Conservation (phyloP, 1,284 basidiomycete species). For the Apiotrichum veenhuisii region DNA sequence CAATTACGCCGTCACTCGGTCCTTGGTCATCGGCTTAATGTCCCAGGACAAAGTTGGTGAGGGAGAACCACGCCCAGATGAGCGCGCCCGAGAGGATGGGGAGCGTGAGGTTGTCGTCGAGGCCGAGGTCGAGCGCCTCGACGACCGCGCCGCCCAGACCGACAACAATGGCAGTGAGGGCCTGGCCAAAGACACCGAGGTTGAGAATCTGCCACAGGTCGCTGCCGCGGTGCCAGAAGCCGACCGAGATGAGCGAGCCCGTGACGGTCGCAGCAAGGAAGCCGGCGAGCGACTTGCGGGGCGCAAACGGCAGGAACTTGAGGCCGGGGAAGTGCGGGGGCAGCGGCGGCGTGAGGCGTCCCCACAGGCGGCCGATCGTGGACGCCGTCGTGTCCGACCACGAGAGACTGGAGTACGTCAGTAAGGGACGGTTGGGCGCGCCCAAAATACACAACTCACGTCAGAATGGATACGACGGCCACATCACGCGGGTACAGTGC, state of each 20-base stretch:
- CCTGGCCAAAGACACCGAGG: slow-evolving; percentile 52
- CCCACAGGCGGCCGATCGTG: slow-evolving; percentile 82
- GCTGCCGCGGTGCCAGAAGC: slow-evolving; percentile 67
- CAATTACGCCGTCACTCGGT: not conserved
- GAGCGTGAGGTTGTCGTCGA: slow-evolving; percentile 91
- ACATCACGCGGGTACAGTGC: slow-evolving; percentile 78
- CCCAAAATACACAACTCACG: slow-evolving; percentile 56
- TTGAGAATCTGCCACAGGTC: slow-evolving; percentile 52
- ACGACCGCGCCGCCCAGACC: slow-evolving; percentile 76
- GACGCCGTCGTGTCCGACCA: slow-evolving; percentile 97
- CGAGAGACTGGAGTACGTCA: slow-evolving; percentile 64
- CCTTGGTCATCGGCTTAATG: not conserved
- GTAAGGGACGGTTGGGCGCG: not conserved
- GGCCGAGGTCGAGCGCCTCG: slow-evolving; percentile 80
- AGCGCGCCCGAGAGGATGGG: slow-evolving; percentile 85
- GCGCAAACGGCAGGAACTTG: slow-evolving; percentile 41
- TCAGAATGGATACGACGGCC: slow-evolving; percentile 79
- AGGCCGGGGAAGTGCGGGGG: slow-evolving; percentile 55
- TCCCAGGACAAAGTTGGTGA: slow-evolving; percentile 32
- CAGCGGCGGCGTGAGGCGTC: slow-evolving; percentile 69
- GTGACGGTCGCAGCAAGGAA: slow-evolving; percentile 79
- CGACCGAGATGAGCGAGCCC: slow-evolving; percentile 66
- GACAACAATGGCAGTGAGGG: slow-evolving; percentile 60
- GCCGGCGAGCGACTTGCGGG: slow-evolving; percentile 65
- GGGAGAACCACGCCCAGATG: slow-evolving; percentile 57